phyloP scores from a whole-genome alignment of 78 protist genomes.

The Dictyostelium purpureum region DNA sequence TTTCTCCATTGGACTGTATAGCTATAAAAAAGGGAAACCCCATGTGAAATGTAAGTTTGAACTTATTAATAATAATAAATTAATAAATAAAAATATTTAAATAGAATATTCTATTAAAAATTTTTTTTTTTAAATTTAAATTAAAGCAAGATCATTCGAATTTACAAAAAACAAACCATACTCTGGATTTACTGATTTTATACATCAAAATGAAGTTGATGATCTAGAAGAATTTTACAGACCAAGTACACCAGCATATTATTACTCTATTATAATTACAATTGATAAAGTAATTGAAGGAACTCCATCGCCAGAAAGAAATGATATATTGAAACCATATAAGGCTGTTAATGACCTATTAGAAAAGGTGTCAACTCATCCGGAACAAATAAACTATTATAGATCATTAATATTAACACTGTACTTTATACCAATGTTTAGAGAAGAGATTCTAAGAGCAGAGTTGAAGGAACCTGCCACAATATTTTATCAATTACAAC shows the following conservation, averaged over 20 bases:
- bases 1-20: not conserved
- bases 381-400: no score
- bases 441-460: not conserved
- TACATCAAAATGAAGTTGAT: not conserved
- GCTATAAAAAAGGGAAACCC: not conserved
- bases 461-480: not conserved
- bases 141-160: slow-evolving; percentile 1
- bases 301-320: not conserved
- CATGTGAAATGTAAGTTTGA: not conserved
- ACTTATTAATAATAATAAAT: no score
- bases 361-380: no score
- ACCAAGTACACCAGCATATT: no score
- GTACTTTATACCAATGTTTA: not conserved
- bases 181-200: not conserved
- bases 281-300: not conserved
- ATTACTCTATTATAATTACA: not conserved
- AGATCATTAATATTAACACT: not conserved
- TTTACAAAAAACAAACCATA: not conserved
- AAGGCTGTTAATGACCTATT: no score
- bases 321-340: no score
- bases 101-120: no score
- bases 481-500: not conserved
- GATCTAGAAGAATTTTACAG: not conserved
- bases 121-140: not conserved
- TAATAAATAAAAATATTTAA: no score